Conservation (phyloP, 164 flowering plant species). For the Saururus chinensis region DNA sequence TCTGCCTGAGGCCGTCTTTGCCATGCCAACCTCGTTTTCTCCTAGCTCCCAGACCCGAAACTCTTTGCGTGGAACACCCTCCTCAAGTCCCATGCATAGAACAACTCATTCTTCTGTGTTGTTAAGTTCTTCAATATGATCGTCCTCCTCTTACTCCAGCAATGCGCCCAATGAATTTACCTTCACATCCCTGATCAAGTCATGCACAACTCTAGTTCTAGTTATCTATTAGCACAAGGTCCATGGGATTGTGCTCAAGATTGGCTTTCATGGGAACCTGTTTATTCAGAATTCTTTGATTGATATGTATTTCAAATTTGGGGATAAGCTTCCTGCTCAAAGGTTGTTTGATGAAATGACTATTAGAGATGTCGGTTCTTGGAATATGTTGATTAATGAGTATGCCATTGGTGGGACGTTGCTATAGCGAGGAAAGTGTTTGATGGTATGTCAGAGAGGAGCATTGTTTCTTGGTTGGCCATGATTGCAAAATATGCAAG, state of each 20-base stretch:
- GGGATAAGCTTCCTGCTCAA: conserved; percentile 8
- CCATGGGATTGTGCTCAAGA: conserved; percentile 13
- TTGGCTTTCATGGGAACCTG: conserved; percentile 19
- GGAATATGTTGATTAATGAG: conserved; percentile 29
- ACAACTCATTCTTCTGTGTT: conserved; percentile 13
- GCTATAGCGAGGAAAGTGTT: conserved; percentile 19
- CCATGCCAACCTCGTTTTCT: conserved; percentile 26
- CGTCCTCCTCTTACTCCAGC: conserved; percentile 7
- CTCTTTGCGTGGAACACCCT: conserved; percentile 22
- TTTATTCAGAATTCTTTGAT: conserved; percentile 27
- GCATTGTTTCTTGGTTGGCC: conserved; percentile 27
- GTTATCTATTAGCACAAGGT: conserved; percentile 11
- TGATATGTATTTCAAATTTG: conserved; percentile 33
- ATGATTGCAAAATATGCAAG: conserved; percentile 26
- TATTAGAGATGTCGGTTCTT: conserved; percentile 25
- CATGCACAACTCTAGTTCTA: conserved; percentile 17
- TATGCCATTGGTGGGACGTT: conserved; percentile 17
- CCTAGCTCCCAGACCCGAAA: conserved; percentile 19
- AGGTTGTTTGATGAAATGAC: conserved; percentile 28
- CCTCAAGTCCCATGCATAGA: conserved; percentile 27
- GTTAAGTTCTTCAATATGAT: conserved; percentile 15
- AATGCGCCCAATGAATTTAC: conserved; percentile 25
- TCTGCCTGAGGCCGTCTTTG: conserved; percentile 16
- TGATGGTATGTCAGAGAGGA: conserved; percentile 26
- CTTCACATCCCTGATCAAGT: conserved; percentile 31